Evolutionary conservation across 345 rosid species (phyloP).

Genomic region (Acer campestre): DNA sequence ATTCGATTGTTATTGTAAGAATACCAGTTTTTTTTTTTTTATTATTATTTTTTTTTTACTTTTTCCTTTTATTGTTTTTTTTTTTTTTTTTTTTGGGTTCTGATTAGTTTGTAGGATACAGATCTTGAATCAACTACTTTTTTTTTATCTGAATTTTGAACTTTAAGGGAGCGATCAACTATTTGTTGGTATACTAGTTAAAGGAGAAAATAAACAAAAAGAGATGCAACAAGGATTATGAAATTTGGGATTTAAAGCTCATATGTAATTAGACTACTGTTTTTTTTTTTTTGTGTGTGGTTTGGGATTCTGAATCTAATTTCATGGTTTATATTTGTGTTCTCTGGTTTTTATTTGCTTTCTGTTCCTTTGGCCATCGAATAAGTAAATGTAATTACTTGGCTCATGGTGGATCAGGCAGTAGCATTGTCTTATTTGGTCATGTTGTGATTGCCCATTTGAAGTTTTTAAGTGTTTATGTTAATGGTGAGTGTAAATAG

Average conservation of each 20-base stretch:
- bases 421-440: slow-evolving; percentile 1
- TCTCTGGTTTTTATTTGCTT: not conserved
- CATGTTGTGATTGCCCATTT: not conserved
- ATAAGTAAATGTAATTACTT: not conserved
- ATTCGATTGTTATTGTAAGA: slow-evolving; percentile 10
- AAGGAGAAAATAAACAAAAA: not conserved
- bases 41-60: not conserved
- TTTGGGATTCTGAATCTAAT: not conserved
- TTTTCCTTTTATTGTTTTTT: not conserved
- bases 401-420: not conserved
- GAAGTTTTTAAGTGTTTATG: not conserved
- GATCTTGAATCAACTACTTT: slow-evolving; percentile 11
- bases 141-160: not conserved
- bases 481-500: not conserved
- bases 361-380: not conserved
- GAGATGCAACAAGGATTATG: not conserved
- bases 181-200: not conserved
- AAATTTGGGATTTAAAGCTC: slow-evolving; percentile 7
- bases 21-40: not conserved
- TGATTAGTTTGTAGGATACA: slow-evolving; percentile 2
- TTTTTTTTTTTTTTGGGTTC: not conserved
- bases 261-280: not conserved
- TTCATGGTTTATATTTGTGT: too few relatives aligned
- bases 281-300: too few relatives aligned
- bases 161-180: too few relatives aligned